These are phyloP conservation scores for Clavulina sp. DNA, from an alignment of 768 basidiomycete genomes.

Conservation along the genomic window DNA sequence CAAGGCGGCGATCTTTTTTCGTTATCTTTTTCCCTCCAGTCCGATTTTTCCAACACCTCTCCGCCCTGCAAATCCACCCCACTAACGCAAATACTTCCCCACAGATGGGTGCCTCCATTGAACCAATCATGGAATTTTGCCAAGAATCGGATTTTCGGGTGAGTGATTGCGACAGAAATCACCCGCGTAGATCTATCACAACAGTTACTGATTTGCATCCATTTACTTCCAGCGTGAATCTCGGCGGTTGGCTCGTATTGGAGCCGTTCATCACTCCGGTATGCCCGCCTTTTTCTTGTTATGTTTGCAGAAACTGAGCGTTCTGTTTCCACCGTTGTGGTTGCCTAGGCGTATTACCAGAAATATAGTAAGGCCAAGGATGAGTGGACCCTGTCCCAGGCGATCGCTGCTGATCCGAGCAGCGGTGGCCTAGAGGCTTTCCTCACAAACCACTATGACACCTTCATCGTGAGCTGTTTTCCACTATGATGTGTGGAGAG, in stretches of 20 bases:
- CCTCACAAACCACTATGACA: conserved; percentile 78
- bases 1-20: conserved; percentile 1
- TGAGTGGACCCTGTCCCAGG: conserved; percentile 65
- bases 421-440: conserved; percentile 41
- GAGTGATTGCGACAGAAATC: neutral
- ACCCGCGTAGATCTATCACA: too few species aligned
- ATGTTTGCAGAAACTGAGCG: neutral
- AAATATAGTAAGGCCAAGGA: conserved; percentile 22
- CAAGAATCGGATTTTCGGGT: neutral
- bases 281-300: neutral
- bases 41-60: too few species aligned
- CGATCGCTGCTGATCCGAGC: conserved; percentile 53
- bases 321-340: neutral
- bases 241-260: conserved; percentile 77
- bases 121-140: conserved; percentile 12
- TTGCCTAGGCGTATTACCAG: neutral
- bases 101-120: conserved; percentile 21
- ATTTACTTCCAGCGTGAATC: conserved; percentile 50
- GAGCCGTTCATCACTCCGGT: conserved; percentile 33
- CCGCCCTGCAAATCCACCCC: too few species aligned
- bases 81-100: too few species aligned
- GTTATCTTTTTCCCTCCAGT: neutral
- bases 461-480: conserved; percentile 64
- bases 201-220: conserved; percentile 8
- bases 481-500: too few species aligned